Conservation (phyloP, 768 basidiomycete species). For the Xerocomus brunneocitrinus region DNA sequence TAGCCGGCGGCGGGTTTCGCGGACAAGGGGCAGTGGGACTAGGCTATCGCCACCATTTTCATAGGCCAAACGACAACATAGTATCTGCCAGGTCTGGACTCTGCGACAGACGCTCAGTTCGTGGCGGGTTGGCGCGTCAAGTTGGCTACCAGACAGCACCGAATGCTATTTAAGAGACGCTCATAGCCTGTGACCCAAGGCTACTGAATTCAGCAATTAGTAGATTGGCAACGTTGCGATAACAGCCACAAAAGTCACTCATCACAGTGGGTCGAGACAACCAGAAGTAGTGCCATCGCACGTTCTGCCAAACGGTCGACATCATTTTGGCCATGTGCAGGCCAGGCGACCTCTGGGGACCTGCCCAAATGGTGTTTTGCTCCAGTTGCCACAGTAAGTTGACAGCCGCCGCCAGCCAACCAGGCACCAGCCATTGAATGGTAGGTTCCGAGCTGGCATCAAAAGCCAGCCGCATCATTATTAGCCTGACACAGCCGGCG, state of each 20-base stretch:
- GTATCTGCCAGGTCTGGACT: too few species aligned
- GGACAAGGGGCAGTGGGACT: not conserved
- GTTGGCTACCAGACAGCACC: too few species aligned
- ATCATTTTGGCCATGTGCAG: not conserved
- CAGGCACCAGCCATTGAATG: slow-evolving; percentile 16
- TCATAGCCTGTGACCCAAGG: not conserved
- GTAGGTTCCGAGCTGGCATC: slow-evolving; percentile 4
- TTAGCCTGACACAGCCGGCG: slow-evolving; percentile 11
- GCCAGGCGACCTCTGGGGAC: not conserved
- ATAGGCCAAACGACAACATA: not conserved
- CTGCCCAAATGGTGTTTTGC: not conserved
- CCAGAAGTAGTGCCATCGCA: not conserved
- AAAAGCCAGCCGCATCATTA: slow-evolving; percentile 18
- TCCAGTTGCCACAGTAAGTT: not conserved
- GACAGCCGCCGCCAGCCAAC: slow-evolving; percentile 10
- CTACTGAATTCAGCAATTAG: not conserved
- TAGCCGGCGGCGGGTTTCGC: not conserved
- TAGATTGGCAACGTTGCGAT: not conserved
- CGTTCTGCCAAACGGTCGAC: not conserved
- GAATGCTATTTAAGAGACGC: not conserved
- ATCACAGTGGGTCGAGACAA: not conserved
- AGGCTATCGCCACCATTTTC: not conserved
- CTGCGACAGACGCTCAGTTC: too few species aligned
- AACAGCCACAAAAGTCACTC: not conserved
- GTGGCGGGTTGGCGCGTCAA: not conserved